Base-by-base conservation (phyloP, 2,329 filamentous ascomycete species). In the Apiospora malaysiana region DNA sequence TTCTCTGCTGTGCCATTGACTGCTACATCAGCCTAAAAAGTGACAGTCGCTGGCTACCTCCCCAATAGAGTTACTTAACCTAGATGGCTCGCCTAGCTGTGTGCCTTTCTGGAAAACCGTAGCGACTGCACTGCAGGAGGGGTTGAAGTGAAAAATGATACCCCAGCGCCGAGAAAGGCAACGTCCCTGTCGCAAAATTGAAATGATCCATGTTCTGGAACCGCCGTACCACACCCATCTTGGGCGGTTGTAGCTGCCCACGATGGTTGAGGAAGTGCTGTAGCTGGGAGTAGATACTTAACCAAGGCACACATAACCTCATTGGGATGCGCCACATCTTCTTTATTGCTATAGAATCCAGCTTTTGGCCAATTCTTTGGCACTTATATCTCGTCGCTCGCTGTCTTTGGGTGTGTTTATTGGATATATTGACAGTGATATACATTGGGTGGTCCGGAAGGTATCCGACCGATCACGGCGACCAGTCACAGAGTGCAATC, bases 131-230 rank as follows among this genome's bases (percentile, higher is more conserved):
- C 47, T 49, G 47, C 47, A 49, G 23, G 23, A 16, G 47, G 10
- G 16, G 27, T 43, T 32, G 32, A 32, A 32, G 47, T 27, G 47
- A 14, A 63, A 40, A 63, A 40, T 63, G 32, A 23, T 40, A 40
- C 56, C 32, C 32, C 56, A 63, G 21, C 18, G 32, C 56, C 56
- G 32, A 40, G 25, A 59, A 59, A 1, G 18, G 51, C 27, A 59
- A 59, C 27, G 51, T n/a, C 51, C 51, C 51, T 21, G 51, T 59
- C 51, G 25, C 51, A 59, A 51, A 59, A 59, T 21, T 59, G 51
- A 9, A 63, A 3, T 23, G 32, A 23, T 23, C 27, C 4, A n/a
- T 40, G 56, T n/a, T 40, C 56, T 59, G 32, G 56, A 12, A 12
- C 27, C 21, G 27, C 8, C 21, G 32, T 63, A n/a, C 56, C 8